Base-by-base conservation (phyloP, 306 rosid genomes). In the Acacia crassicarpa region DNA sequence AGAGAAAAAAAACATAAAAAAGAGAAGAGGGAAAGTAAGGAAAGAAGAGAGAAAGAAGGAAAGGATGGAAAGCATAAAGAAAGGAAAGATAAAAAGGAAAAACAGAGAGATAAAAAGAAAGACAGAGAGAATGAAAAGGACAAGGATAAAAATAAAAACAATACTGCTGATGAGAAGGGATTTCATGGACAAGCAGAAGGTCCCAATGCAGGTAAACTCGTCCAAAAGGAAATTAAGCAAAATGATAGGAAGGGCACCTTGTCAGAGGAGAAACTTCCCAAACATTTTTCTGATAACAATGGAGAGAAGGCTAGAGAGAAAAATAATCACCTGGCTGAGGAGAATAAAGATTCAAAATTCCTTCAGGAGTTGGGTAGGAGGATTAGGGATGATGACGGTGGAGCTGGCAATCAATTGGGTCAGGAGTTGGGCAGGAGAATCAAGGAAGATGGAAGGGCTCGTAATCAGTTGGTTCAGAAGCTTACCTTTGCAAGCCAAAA, bases 61-160 rank as follows among this genome's bases (percentile, higher is more conserved):
- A 87, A 79, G 54, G 92, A 90, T 78, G 94, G 89, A 79, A 88
- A 85, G 81, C 94, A 82, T 75, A 84, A 73, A 84, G 93, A 88
- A 66, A 90, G 90, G 91, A 88, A 90, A 83, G 89, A 89, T 85
- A 92, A 90, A 85, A 93, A 90, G 79, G 90, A 87, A 80, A 93
- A 89, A 74, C 77, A 80, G 78, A 87, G 80, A 77, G 96, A 90
- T 61, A 89, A 76, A 59, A 89, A 88, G 88, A 91, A 90, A 80
- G 95, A 91, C 25, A 91, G 89, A 80, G 92, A 91, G 17, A 91
- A 89, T 79, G 87, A 83, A 14, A 82, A 54, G 67, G 86, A 83
- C 44, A 87, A 84, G 80, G 92, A 90, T 65, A 89, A 86, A 84
- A 82, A 84, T 43, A 89, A 86, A 86, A 79, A 54, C 19, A 80